Conservation (phyloP, 371 early-diverging fungal genomes). For the Paraphysoderma sedebokerense region DNA sequence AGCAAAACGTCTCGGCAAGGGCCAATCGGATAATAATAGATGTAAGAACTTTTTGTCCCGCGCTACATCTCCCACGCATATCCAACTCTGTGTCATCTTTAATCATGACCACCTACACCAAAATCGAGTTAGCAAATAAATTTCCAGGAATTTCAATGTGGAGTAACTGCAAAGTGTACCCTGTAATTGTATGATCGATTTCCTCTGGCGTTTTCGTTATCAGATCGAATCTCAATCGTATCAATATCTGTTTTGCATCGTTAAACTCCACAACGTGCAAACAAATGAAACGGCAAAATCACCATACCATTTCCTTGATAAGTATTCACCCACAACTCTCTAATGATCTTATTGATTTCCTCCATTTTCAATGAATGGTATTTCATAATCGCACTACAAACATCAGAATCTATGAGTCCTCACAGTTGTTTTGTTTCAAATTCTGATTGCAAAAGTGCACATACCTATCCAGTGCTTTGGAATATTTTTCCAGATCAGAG, state of each 20-base stretch:
- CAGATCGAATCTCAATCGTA: constrained; percentile 83
- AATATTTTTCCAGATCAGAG: constrained; percentile 70
- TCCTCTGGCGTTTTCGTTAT: constrained; percentile 47
- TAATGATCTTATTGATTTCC: constrained; percentile 93
- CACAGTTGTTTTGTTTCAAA: not conserved
- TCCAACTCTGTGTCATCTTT: constrained; percentile 82
- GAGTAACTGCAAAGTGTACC: no score
- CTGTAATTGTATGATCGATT: constrained; percentile 79
- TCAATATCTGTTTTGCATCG: constrained; percentile 59
- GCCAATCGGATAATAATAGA: constrained; percentile 96
- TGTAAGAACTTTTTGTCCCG: constrained; percentile 97
- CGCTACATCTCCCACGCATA: constrained; percentile 97
- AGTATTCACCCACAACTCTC: constrained; percentile 92
- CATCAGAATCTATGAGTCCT: not conserved
- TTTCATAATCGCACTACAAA: constrained; percentile 69
- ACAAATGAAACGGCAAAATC: constrained; percentile 5
- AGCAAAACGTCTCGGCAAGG: constrained; percentile 89
- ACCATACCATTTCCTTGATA: constrained; percentile 84
- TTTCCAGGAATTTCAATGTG: not conserved
- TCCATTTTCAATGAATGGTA: constrained; percentile 94
- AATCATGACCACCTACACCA: constrained; percentile 80
- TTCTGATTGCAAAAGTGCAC: constrained; percentile 6
- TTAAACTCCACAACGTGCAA: no score
- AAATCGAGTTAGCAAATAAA: not conserved
- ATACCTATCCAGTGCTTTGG: constrained; percentile 64